A percentile compares a stretch with the other conserved stretches of the same genome.
Conservation (phyloP, 2,329 filamentous ascomycete species). For the Trichoderma arundinaceum region DNA sequence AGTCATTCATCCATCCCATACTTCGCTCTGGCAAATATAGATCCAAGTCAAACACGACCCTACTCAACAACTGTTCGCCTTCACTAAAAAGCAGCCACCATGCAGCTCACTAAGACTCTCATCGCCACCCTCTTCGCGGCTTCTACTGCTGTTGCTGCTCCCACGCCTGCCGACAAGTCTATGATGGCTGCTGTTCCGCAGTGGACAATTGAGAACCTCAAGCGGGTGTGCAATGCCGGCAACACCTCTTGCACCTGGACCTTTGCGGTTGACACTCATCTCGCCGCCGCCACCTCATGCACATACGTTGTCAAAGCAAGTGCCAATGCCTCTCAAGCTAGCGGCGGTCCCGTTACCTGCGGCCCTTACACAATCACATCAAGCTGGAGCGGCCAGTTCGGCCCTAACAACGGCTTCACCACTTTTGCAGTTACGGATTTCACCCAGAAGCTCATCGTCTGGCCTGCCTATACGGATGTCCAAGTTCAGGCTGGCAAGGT, state of each 20-base stretch:
- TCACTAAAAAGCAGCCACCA: constrained; percentile 40
- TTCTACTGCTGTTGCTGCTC: constrained; percentile 46
- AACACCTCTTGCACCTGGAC: constrained; percentile 52
- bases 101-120: constrained; percentile 52
- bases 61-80: neutral
- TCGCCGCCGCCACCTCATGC: constrained; percentile 44
- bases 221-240: constrained; percentile 48
- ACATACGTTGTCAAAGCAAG: constrained; percentile 47
- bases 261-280: constrained; percentile 51
- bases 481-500: constrained; percentile 52
- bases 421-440: constrained; percentile 57
- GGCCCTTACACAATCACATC: constrained; percentile 58
- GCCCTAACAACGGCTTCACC: constrained; percentile 58
- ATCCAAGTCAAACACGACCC: neutral
- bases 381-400: constrained; percentile 63
- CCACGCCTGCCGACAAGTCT: constrained; percentile 42
- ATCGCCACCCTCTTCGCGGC: constrained; percentile 46
- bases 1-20: neutral
- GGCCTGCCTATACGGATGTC: constrained; percentile 59
- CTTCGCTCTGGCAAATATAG: neutral
- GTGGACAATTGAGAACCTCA: constrained; percentile 51
- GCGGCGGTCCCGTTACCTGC: constrained; percentile 51
- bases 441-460: constrained; percentile 52
- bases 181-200: constrained; percentile 50
- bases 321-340: constrained; percentile 44